Conservation (phyloP, 495 filamentous ascomycete species). For the Aspergillus leporis region DNA sequence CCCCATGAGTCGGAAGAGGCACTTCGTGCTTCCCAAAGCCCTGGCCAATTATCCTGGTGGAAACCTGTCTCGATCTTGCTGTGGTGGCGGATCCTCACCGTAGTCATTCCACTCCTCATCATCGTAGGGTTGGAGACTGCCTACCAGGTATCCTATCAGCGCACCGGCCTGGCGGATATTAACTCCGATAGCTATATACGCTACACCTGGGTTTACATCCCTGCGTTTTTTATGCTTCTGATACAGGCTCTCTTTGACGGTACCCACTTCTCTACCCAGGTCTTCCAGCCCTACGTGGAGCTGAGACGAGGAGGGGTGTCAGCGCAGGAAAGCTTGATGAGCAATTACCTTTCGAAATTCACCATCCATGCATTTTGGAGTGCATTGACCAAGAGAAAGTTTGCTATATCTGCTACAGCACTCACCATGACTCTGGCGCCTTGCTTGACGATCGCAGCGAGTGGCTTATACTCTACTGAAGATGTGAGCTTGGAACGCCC, state of each 20-base stretch:
- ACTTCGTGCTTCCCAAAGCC: neutral
- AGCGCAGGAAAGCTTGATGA: slow-evolving; percentile 9
- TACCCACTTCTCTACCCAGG: slow-evolving; percentile 12
- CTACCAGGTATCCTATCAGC: slow-evolving; percentile 9
- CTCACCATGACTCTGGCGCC: slow-evolving; percentile 11
- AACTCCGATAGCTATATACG: slow-evolving; percentile 10
- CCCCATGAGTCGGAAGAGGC: neutral
- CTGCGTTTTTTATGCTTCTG: slow-evolving; percentile 22
- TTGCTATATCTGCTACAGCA: slow-evolving; percentile 12
- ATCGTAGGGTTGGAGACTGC: slow-evolving; percentile 15
- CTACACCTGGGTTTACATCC: slow-evolving; percentile 23
- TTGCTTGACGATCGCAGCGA: slow-evolving; percentile 14
- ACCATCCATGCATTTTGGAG: slow-evolving; percentile 8
- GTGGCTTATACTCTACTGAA: slow-evolving; percentile 17
- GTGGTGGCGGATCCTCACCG: slow-evolving; percentile 6
- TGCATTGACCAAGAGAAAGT: slow-evolving; percentile 12
- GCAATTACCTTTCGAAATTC: slow-evolving; percentile 19
- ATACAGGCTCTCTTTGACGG: slow-evolving; percentile 13
- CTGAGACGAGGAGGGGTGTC: slow-evolving; percentile 4
- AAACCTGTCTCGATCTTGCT: slow-evolving; percentile 8
- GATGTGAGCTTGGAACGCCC: neutral
- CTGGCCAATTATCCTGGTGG: slow-evolving; percentile 10
- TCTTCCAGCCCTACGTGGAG: slow-evolving; percentile 10
- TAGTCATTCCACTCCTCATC: slow-evolving; percentile 14
- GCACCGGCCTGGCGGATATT: slow-evolving; percentile 3